Evolutionary conservation across 2,329 filamentous ascomycete species (phyloP).

Genomic region (Venturia oleaginea): DNA sequence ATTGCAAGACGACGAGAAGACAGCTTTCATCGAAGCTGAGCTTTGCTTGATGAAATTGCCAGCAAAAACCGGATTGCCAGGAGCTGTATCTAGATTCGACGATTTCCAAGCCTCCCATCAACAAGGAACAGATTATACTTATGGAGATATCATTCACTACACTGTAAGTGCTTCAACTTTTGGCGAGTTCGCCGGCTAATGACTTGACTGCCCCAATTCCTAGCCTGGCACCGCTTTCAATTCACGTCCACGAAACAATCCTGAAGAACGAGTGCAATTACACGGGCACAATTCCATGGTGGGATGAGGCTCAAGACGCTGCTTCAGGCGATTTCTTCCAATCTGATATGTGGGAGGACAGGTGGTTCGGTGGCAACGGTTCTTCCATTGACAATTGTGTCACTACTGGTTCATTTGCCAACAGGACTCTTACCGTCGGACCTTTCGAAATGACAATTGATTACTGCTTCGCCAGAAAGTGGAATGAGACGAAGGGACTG

Average conservation of each 20-base stretch:
- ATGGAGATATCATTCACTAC: not conserved
- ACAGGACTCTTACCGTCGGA: not conserved
- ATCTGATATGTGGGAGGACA: constrained; percentile 14
- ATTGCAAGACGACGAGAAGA: not conserved
- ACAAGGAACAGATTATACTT: not conserved
- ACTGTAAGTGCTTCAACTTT: not conserved
- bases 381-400: not conserved
- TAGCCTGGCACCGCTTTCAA: not conserved
- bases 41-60: not conserved
- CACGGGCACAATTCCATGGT: constrained; percentile 19
- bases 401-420: constrained; percentile 7
- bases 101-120: constrained; percentile 1
- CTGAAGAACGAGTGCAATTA: constrained; percentile 32
- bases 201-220: not conserved
- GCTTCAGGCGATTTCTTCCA: constrained; percentile 18
- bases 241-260: constrained; percentile 23
- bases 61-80: not conserved
- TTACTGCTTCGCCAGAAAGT: constrained; percentile 4
- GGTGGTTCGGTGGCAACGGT: constrained; percentile 13
- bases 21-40: not conserved
- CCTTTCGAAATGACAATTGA: not conserved
- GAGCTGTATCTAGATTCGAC: not conserved
- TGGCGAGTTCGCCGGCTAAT: not conserved
- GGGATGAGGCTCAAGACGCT: constrained; percentile 23
- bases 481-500: not conserved